Percentiles rank a stretch among this genome's conserved stretches.
These are phyloP conservation scores for Tricholoma furcatifolium DNA, from an alignment of 768 basidiomycete genomes.

Conservation along the genomic window DNA sequence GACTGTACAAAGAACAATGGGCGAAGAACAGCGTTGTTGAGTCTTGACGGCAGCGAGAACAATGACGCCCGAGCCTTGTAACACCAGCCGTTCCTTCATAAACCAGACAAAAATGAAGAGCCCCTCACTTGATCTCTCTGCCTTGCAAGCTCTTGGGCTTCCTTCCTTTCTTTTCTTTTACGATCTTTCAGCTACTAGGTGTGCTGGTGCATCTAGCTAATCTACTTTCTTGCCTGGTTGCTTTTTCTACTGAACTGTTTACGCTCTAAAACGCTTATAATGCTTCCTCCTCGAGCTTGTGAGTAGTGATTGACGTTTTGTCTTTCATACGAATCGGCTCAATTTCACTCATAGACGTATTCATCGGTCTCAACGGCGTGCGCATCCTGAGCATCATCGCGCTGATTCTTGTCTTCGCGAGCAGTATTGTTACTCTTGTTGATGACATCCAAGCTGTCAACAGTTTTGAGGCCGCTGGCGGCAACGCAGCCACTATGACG, in stretches of 20 bases:
- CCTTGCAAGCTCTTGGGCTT: slow-evolving; percentile 4
- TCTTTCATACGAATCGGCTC: no score
- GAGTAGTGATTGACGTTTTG: slow-evolving; percentile 4
- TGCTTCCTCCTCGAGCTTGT: slow-evolving; percentile 26
- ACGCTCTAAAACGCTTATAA: slow-evolving; percentile 1
- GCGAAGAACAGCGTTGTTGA: background rate
- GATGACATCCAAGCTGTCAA: slow-evolving; percentile 78
- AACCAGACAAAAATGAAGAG: background rate
- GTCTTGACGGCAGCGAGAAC: background rate
- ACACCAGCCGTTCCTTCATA: slow-evolving; percentile 7
- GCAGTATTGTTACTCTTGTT: slow-evolving; percentile 72
- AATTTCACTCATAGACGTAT: slow-evolving; percentile 41
- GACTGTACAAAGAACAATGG: slow-evolving; percentile 11
- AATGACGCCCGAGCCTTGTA: slow-evolving; percentile 2
- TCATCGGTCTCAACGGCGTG: slow-evolving; percentile 77
- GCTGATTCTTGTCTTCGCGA: slow-evolving; percentile 77
- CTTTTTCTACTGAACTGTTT: slow-evolving; percentile 1
- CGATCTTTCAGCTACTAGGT: slow-evolving; percentile 16
- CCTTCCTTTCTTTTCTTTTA: slow-evolving; percentile 14
- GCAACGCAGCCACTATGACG: slow-evolving; percentile 23
- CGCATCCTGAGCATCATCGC: slow-evolving; percentile 79
- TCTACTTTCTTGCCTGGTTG: slow-evolving; percentile 15
- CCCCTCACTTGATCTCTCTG: background rate
- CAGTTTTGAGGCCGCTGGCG: slow-evolving; percentile 45
- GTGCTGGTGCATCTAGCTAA: slow-evolving; percentile 21